A percentile compares a stretch with the other conserved stretches of the same genome.
These are phyloP conservation scores for Chlorella sp. DNA, from an alignment of 139 green algal genomes.

Conservation along the genomic window DNA sequence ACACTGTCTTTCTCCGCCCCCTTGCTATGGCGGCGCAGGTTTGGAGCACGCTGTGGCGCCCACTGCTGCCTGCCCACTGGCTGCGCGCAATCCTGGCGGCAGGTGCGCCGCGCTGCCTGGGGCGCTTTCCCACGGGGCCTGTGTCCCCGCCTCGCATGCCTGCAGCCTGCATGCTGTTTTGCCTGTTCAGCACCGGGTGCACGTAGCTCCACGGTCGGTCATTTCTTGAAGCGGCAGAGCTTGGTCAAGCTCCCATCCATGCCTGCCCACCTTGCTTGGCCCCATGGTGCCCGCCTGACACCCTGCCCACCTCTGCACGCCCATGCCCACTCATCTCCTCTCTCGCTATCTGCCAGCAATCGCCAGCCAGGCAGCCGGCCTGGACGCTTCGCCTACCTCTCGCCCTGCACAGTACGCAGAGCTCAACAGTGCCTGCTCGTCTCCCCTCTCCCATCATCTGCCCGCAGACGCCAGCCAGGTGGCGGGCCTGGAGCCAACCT, in stretches of 20 bases:
- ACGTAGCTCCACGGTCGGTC: too few relatives aligned
- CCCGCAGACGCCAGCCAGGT: slow-evolving; percentile 14
- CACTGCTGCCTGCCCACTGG: slow-evolving; percentile 38
- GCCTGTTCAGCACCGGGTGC: too few relatives aligned
- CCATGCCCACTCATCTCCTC: too few relatives aligned
- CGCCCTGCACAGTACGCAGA: not conserved
- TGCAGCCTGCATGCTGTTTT: too few relatives aligned
- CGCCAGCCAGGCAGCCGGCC: too few relatives aligned
- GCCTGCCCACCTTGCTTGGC: not conserved
- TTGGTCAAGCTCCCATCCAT: too few relatives aligned
- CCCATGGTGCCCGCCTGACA: too few relatives aligned
- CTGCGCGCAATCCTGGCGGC: slow-evolving; percentile 33
- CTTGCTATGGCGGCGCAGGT: not conserved
- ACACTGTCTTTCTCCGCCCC: not conserved
- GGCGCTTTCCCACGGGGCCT: not conserved
- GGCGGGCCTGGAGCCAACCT: slow-evolving; percentile 7
- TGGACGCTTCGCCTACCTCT: not conserved
- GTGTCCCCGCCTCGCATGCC: not conserved
- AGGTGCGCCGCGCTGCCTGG: not conserved
- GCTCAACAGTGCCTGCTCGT: not conserved
- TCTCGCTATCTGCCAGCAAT: too few relatives aligned
- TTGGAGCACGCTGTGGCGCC: slow-evolving; percentile 38
- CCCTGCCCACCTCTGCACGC: not conserved
- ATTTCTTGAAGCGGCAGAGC: too few relatives aligned
- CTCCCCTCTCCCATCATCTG: too few relatives aligned